phyloP scores from a whole-genome alignment of 192 early-diverging fungal genomes.

The Umbelopsis sp. region DNA sequence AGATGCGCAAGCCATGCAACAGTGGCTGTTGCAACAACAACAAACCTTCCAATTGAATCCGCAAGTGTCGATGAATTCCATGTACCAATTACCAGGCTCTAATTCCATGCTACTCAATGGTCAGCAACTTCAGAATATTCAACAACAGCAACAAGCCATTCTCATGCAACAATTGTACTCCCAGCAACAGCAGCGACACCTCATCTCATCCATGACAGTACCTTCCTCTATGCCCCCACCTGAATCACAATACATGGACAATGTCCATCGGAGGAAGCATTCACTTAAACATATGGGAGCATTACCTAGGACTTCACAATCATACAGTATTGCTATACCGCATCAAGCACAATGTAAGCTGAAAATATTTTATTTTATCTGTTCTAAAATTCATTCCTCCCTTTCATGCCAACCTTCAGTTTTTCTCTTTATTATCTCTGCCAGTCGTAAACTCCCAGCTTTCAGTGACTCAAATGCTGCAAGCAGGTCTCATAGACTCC shows the following conservation, averaged over 20 bases:
- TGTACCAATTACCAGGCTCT: not conserved
- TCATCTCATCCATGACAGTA: conserved; percentile 2
- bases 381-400: too few species aligned
- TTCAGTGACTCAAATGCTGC: conserved; percentile 6
- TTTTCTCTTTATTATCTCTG: not conserved
- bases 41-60: conserved; percentile 34
- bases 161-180: not conserved
- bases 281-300: not conserved
- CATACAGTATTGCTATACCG: not conserved
- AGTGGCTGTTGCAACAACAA: conserved; percentile 28
- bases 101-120: not conserved
- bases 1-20: conserved; percentile 13
- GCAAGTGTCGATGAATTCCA: not conserved
- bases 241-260: not conserved
- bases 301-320: not conserved
- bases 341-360: conserved; percentile 7
- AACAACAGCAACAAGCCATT: conserved; percentile 16
- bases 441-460: not conserved
- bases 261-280: not conserved
- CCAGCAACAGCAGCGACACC: conserved; percentile 21
- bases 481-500: not conserved
- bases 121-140: not conserved
- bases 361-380: not conserved
- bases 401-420: not conserved
- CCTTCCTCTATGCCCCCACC: not conserved